Base-by-base conservation (phyloP, 257 asterid genomes). In the Solanum etuberosum region DNA sequence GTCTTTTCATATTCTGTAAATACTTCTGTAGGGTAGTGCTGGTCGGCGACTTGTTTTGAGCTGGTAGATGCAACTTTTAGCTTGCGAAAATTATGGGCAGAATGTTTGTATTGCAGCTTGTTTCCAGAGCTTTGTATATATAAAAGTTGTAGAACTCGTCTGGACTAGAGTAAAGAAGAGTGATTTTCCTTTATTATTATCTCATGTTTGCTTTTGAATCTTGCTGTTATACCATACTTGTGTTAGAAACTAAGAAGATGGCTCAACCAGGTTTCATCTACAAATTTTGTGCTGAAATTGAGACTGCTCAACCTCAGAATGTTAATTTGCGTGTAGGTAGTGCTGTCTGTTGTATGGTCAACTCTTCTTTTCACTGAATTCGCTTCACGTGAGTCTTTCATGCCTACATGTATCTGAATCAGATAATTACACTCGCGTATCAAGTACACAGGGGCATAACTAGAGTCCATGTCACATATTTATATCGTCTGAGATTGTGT, bases 51-150 rank as follows among this genome's bases (percentile, higher is more conserved):
- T 23, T 73, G 70, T 71, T 71, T 72, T 71, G 71, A 43, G 20
- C 71, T 86, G 65, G 87, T 51, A 71, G 51, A 20, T 85, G 81
- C 82, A 27, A 40, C 87, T 48, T 85, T 77, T 71, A 86, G 87
- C 21, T 37, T 8, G 54, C 25, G 13, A 37, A 37, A 38, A 54
- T 46, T 48, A 86, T n/a, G 67, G 16, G n/a, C 46, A 13, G 82
- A 61, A 38, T 27, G 27, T 42, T 61, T 16, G 29, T 34, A 38
- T 73, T 73, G 68, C 68, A 31, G 43, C 85, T 81, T 81, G 46
- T 81, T 81, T 29, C 20, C 85, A 81, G 70, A 81, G 70, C 20
- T 81, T 81, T 81, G 85, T 81, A 31, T 81, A 48, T 48, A 6
- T 73, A 10, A 7, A 54, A 76, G 83, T 76, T 76, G 83, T 38